phyloP scores from a whole-genome alignment of 148 eudicot species.

The Vaccinium darrowii region DNA sequence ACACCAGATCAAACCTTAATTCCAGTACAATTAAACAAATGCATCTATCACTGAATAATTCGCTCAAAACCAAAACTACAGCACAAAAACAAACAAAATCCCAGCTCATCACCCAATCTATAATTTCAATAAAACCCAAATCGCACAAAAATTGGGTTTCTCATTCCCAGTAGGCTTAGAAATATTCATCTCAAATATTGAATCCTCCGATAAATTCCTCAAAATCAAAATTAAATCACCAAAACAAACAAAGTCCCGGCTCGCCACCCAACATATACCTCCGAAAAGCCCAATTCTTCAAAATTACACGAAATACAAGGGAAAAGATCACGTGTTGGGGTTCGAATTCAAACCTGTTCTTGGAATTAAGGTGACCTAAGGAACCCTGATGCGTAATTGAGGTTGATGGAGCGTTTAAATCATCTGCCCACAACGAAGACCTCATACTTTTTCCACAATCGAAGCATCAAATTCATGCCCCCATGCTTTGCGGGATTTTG shows the following conservation, averaged over 20 bases:
- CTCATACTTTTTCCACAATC: background rate
- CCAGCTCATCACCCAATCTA: background rate
- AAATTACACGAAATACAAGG: background rate
- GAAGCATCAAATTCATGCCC: background rate
- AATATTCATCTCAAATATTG: background rate
- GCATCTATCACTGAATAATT: background rate
- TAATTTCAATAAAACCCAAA: background rate
- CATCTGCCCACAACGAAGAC: background rate
- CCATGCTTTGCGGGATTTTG: background rate
- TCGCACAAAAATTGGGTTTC: too few species aligned
- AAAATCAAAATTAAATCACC: background rate
- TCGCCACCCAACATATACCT: background rate
- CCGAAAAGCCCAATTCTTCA: background rate
- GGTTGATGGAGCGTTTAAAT: background rate
- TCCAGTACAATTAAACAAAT: background rate
- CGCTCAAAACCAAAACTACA: background rate
- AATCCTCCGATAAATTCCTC: background rate
- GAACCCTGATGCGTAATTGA: background rate
- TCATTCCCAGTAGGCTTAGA: background rate
- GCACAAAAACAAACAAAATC: background rate
- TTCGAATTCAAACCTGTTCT: background rate
- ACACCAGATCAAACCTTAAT: background rate
- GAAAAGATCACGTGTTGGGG: background rate
- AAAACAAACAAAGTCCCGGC: background rate
- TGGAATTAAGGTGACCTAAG: background rate